Conservation (phyloP, 164 flowering plant genomes). For the Sedum album region DNA sequence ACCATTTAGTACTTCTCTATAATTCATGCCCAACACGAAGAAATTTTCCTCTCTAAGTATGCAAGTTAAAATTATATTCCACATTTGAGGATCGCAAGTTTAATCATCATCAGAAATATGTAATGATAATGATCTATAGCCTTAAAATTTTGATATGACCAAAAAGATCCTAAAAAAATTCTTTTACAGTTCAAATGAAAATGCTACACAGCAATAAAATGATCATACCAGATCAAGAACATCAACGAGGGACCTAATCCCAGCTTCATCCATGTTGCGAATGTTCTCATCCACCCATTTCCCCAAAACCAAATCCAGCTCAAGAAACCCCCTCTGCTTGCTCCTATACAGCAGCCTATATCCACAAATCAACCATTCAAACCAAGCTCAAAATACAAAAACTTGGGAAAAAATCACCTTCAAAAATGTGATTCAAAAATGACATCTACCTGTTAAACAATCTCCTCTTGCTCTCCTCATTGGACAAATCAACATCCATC, state of each 20-base stretch:
- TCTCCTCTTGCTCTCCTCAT: conserved; percentile 58
- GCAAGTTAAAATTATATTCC: neutral
- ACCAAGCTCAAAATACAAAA: too few species aligned
- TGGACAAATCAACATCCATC: conserved; percentile 49
- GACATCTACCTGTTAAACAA: neutral
- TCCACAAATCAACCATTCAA: neutral
- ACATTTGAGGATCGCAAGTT: too few species aligned
- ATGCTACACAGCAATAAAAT: neutral
- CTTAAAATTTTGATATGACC: too few species aligned
- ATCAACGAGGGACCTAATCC: conserved; percentile 53
- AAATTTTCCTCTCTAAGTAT: too few species aligned
- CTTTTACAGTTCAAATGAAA: neutral
- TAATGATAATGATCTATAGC: too few species aligned
- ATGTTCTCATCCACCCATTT: conserved; percentile 84
- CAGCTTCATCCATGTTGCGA: conserved; percentile 50
- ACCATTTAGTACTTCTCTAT: too few species aligned
- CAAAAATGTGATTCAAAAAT: too few species aligned
- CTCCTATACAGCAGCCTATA: neutral
- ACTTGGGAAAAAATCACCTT: too few species aligned
- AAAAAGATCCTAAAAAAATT: neutral
- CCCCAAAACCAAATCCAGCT: conserved; percentile 82
- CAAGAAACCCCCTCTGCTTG: conserved; percentile 52
- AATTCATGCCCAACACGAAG: too few species aligned
- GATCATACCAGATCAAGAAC: conserved; percentile 75
- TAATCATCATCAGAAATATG: neutral